Conservation (phyloP, 2,329 filamentous ascomycete species). For the Sporothrix brunneoviolacea region DNA sequence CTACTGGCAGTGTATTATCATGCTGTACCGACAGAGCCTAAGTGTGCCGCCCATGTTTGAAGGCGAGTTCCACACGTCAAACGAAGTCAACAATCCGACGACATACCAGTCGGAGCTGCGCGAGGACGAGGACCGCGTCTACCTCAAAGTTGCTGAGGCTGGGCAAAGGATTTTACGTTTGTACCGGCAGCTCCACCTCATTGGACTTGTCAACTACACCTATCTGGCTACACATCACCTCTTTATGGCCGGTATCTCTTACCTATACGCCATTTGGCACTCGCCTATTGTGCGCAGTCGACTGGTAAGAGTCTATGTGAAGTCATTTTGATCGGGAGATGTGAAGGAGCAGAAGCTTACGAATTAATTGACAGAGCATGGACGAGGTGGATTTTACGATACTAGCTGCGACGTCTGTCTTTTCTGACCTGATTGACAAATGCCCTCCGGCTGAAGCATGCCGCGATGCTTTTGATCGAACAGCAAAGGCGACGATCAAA, state of each 20-base stretch:
- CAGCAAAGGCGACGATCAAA: conserved; percentile 89
- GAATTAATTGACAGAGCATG: conserved; percentile 54
- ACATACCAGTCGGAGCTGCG: conserved; percentile 58
- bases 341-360: not conserved
- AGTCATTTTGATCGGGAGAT: too few relatives aligned
- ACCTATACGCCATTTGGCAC: conserved; percentile 96
- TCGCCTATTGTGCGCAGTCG: conserved; percentile 80
- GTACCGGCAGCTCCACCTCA: conserved; percentile 81
- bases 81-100: conserved; percentile 57
- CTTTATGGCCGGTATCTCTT: conserved; percentile 95
- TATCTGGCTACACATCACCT: conserved; percentile 93
- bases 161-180: conserved; percentile 87
- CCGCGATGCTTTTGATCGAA: conserved; percentile 87
- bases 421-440: conserved; percentile 86
- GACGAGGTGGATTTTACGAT: conserved; percentile 98
- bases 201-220: conserved; percentile 89
- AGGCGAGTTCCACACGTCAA: conserved; percentile 63
- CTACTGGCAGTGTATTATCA: conserved; percentile 95
- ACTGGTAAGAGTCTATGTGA: conserved; percentile 52
- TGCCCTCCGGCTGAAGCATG: conserved; percentile 93
- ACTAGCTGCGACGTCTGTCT: conserved; percentile 83
- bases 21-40: conserved; percentile 88
- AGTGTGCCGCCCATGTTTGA: conserved; percentile 80
- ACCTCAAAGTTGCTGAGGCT: conserved; percentile 89
- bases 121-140: conserved; percentile 85